Base-by-base conservation (phyloP, 768 basidiomycete genomes). In the Russula sp. region DNA sequence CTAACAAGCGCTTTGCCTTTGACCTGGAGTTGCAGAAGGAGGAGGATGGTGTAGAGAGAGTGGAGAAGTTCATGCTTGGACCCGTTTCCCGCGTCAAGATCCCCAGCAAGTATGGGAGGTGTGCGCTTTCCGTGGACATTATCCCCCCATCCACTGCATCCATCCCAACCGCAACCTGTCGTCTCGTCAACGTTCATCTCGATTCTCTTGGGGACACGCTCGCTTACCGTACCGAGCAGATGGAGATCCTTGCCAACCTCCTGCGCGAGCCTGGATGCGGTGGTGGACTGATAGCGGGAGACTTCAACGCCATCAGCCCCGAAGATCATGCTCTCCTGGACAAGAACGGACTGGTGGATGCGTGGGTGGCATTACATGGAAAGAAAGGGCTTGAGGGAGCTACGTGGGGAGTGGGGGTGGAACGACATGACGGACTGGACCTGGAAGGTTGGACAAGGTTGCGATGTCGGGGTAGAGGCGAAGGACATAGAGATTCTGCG, bases 141-240 rank as follows among this genome's bases (percentile, higher is more conserved):
- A 58, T 66, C 63, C 32, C 67, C 71, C 70, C 75, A 63, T 46
- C 69, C 5, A 10, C 50, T 70, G 69, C 75, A 63, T 46, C 69
- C 5, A 10, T 48, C 51, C 69, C 73, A 14, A 64, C 34, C 59
- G 65, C 69, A 56, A 11, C 28, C n/a, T 68, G 68, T 4, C 76
- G 76, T 70, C 73, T 79, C 71, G 38, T 77, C 71, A 77, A 77
- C 69, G 75, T 77, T 7, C 78, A 77, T 62, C 76, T 79, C 64
- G 73, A 75, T 57, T 73, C 74, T 1, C 74, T 75, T 49, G 2
- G 18, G 40, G 62, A 73, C 55, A 67, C 73, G 49, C 59, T 42
- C 1, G 40, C 6, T 24, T 46, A 32, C 30, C 62, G 63, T 16
- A 22, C 51, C 7, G 22, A 38, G 42, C 63, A 64, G 74, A 69